Evolutionary conservation across 768 basidiomycete species (phyloP), one percentile per base, ranked within the genome.

Genomic region (Leccinum variicolor): DNA sequence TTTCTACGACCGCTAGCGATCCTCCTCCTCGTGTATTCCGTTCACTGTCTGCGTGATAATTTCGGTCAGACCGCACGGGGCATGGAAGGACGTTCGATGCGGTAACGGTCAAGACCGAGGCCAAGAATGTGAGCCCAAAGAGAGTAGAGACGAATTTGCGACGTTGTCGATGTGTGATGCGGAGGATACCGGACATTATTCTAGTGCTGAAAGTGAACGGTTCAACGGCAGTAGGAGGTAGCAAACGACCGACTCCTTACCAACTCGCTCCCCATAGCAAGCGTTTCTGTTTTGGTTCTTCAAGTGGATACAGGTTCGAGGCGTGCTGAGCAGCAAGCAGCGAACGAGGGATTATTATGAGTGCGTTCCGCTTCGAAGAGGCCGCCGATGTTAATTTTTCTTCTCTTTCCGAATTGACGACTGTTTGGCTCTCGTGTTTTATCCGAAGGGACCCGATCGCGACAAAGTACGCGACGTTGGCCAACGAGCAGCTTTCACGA

Each of bases 41-140:
- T 26, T 77, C 78, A 49, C 75, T 76, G 63, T 91, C 90, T 46
- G 84, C 77, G 62, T 81, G 85, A 26, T 86, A 82, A 55, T 65
- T 75, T 63, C 82, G 80, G 58, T 81, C 75, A 45, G 78, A 74
- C 53, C 84, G 81, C n/a, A 84, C 89, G 8, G 91, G 91, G 65
- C 92, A 93, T 53, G 91, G 90, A 31, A 93, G 75, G 41, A 92
- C 76, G 67, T 81, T 84, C 21, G 90, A 91, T 23, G 88, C 89
- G 13, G 87, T 87, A 17, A 94, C 91, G 53, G 91, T 92, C 60
- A 90, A 61, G 58, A 93, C 79, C 17, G 89, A 81, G 25, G 87
- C 89, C 70, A 90, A 74, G 72, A 90, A 91, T 3, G 91, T 93
- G 65, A 90, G 73, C 65, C 83, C 85, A 69, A 94, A 94, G 62